phyloP scores from a whole-genome alignment of 2,329 filamentous ascomycete species.

The Talaromyces funiculosus region DNA sequence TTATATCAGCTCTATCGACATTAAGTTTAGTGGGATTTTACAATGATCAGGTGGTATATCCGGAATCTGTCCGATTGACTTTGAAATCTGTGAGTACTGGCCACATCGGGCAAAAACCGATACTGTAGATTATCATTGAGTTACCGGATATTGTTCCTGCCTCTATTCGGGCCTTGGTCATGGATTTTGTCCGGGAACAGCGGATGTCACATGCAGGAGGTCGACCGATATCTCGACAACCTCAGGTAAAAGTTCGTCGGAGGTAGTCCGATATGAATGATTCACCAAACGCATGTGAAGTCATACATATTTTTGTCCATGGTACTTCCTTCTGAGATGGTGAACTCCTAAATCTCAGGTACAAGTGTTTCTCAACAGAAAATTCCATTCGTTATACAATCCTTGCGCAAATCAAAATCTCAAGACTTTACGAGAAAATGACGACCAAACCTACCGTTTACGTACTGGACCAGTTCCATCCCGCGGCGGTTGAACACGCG shows the following conservation, averaged over 20 bases:
- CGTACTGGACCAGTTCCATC: slow-evolving; percentile 38
- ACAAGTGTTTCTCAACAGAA: too few species aligned
- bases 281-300: not conserved
- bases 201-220: not conserved
- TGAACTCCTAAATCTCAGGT: too few species aligned
- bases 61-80: not conserved
- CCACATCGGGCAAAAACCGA: not conserved
- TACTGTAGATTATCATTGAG: not conserved
- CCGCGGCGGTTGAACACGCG: slow-evolving; percentile 31
- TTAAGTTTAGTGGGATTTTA: not conserved
- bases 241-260: not conserved
- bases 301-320: not conserved
- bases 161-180: not conserved
- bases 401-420: too few species aligned
- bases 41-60: not conserved
- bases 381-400: too few species aligned
- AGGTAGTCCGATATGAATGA: not conserved
- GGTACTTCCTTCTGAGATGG: not conserved
- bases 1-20: slow-evolving; percentile 14
- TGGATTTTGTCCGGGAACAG: not conserved
- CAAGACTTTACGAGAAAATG: not conserved
- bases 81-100: not conserved
- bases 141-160: not conserved
- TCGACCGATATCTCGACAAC: not conserved
- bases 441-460: slow-evolving; percentile 24